These are phyloP conservation scores for Erodium trifolium DNA, from an alignment of 441 rosid species.

Conservation along the genomic window DNA sequence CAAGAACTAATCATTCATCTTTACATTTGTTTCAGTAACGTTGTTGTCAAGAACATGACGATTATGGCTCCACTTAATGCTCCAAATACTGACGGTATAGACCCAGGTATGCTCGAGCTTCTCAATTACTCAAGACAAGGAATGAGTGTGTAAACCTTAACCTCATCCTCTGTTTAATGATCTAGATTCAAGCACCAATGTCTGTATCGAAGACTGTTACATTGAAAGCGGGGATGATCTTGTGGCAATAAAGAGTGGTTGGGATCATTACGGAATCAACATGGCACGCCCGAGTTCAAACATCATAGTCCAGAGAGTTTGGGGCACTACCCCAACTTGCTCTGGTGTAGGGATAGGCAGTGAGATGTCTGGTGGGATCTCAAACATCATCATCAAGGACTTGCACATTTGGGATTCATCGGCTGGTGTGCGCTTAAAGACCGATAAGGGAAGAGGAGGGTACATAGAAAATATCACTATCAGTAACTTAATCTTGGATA, in stretches of 20 bases:
- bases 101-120: slow-evolving; percentile 26
- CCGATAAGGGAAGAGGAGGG: slow-evolving; percentile 86
- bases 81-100: slow-evolving; percentile 94
- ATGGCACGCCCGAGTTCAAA: slow-evolving; percentile 78
- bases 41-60: slow-evolving; percentile 69
- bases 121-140: too few species aligned
- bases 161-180: neutral
- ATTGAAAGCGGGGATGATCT: slow-evolving; percentile 93
- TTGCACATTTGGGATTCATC: slow-evolving; percentile 82
- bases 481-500: slow-evolving; percentile 49
- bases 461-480: slow-evolving; percentile 55
- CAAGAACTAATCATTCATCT: neutral
- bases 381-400: slow-evolving; percentile 51
- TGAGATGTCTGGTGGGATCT: slow-evolving; percentile 95
- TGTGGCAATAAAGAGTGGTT: slow-evolving; percentile 85
- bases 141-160: too few species aligned
- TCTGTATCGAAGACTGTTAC: slow-evolving; percentile 86
- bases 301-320: slow-evolving; percentile 55
- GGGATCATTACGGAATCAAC: slow-evolving; percentile 85
- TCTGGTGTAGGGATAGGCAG: slow-evolving; percentile 96
- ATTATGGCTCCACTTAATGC: slow-evolving; percentile 84
- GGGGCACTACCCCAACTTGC: slow-evolving; percentile 84
- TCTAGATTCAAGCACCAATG: slow-evolving; percentile 75
- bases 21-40: slow-evolving; percentile 47
- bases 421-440: slow-evolving; percentile 77